A percentile compares a stretch with the other conserved stretches of the same genome.
These are phyloP conservation scores for Taphrina confusa DNA, from an alignment of 1,139 yeast species.

Conservation along the genomic window DNA sequence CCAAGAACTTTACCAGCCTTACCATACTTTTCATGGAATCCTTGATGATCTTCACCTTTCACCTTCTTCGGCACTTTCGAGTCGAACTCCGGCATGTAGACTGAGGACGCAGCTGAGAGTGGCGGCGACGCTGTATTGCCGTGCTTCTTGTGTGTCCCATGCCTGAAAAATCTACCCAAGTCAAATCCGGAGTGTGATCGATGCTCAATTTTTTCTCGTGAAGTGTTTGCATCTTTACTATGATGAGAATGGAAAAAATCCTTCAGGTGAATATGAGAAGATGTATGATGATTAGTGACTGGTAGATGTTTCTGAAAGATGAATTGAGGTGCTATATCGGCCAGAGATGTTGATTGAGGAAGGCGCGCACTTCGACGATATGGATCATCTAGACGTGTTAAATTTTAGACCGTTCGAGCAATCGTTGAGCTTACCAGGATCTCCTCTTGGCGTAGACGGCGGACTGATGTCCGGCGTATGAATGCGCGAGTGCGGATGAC, in stretches of 20 bases:
- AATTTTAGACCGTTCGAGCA: background rate
- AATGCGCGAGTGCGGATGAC: slow-evolving; percentile 25
- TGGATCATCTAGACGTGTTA: slow-evolving; percentile 43
- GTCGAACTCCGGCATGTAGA: slow-evolving; percentile 34
- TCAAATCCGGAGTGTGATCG: slow-evolving; percentile 30
- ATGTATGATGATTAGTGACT: slow-evolving; percentile 5
- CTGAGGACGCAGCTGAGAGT: slow-evolving; percentile 7
- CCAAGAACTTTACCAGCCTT: slow-evolving; percentile 87
- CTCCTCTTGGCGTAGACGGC: slow-evolving; percentile 25
- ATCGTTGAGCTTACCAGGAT: slow-evolving; percentile 17
- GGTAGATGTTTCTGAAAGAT: slow-evolving; percentile 43
- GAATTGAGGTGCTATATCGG: slow-evolving; percentile 47
- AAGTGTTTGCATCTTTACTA: background rate
- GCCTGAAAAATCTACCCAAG: slow-evolving; percentile 30
- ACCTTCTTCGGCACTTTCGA: slow-evolving; percentile 32
- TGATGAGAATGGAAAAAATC: slow-evolving; percentile 29
- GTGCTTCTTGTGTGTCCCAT: slow-evolving; percentile 9
- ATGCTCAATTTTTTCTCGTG: slow-evolving; percentile 25
- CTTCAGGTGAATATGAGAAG: slow-evolving; percentile 33
- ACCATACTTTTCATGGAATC: slow-evolving; percentile 77
- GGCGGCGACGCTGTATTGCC: slow-evolving; percentile 25
- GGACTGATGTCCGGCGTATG: slow-evolving; percentile 33
- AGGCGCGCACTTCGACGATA: slow-evolving; percentile 46
- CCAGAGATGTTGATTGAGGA: slow-evolving; percentile 43
- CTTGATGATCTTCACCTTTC: slow-evolving; percentile 45